These are phyloP conservation scores for Monilinia fructigena DNA, from an alignment of 2,329 filamentous ascomycete species.

Conservation along the genomic window DNA sequence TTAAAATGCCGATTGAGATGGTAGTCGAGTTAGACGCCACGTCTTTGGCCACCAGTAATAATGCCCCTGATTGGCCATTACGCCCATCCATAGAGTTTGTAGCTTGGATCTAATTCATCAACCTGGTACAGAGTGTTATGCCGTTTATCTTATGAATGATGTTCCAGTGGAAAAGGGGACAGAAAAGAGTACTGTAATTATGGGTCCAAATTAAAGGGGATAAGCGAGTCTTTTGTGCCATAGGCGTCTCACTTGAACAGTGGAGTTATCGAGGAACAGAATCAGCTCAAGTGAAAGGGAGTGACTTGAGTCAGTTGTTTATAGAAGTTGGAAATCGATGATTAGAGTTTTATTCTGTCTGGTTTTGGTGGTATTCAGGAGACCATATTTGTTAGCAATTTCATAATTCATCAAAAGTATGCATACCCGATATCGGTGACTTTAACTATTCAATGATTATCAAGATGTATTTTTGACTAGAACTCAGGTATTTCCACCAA, in stretches of 20 bases:
- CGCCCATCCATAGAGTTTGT: not conserved
- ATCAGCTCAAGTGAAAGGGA: not conserved
- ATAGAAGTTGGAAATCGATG: not conserved
- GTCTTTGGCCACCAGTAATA: accelerated
- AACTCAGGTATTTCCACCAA: not conserved
- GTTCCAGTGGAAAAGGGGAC: not conserved
- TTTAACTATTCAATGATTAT: not conserved
- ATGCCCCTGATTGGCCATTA: not conserved
- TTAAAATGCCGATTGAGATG: not conserved
- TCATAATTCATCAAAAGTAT: not conserved
- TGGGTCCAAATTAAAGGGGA: not conserved
- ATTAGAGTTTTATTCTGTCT: not conserved
- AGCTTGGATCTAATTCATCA: not conserved
- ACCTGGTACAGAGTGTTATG: no score
- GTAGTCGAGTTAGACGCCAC: not conserved
- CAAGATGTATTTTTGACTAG: not conserved
- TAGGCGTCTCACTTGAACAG: no score
- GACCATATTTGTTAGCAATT: not conserved
- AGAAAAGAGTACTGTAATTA: not conserved
- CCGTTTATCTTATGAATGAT: no score
- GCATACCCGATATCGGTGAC: no score
- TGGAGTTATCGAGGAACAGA: not conserved
- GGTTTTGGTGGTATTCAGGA: not conserved
- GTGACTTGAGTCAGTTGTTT: not conserved
- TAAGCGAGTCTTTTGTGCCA: not conserved